Evolutionary conservation across 192 early-diverging fungal species (phyloP), one percentile per base, ranked within the genome.

Genomic region (Lunasporangiospora selenospora): DNA sequence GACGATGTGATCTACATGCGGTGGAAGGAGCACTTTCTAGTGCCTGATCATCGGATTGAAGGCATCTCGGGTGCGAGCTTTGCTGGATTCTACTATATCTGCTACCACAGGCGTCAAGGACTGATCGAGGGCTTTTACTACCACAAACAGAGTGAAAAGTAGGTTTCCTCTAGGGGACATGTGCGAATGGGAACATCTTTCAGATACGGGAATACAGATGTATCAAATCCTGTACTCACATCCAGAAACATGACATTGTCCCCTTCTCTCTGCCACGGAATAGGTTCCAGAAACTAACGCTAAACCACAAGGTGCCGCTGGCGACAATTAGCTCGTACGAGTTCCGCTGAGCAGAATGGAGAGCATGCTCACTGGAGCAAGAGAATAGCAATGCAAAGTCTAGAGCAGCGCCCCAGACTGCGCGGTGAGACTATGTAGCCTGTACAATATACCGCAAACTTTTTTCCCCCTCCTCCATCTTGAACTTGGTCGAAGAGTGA

Each of bases 1-100:
- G 69, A 83, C 75, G 83, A 81, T 62, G 83, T 75, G 38, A 81
- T 95, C 26, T 95, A 92, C 69, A 95, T 95, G 94, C 84, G 94
- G 31, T 95, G 94, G 94, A 95, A 95, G 85, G 94, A 95, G 57
- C 89, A 92, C 70, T 95, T 95, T 64, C 59, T 95, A 37, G 90
- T 94, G 6, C 93, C 94, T 27, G 89, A 95, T 73, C 92, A 95
- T 65, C 77, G 80, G 36, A 85, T 94, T 24, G 85, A 81, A 48
- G 77, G 66, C 24, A 92, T 95, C 36, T 75, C 80, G 21, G 94
- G 94, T 19, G 94, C 94, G 9, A 91, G 89, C 32, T 95, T 93
- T 84, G 92, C 89, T 29, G 94, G 94, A 4, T 95, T 95, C 58
- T 95, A 95, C 63, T 95, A 93, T 53, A 90, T 88, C 73, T 81